Evolutionary conservation across 441 rosid species (phyloP).

Genomic region (Metrosideros polymorpha): DNA sequence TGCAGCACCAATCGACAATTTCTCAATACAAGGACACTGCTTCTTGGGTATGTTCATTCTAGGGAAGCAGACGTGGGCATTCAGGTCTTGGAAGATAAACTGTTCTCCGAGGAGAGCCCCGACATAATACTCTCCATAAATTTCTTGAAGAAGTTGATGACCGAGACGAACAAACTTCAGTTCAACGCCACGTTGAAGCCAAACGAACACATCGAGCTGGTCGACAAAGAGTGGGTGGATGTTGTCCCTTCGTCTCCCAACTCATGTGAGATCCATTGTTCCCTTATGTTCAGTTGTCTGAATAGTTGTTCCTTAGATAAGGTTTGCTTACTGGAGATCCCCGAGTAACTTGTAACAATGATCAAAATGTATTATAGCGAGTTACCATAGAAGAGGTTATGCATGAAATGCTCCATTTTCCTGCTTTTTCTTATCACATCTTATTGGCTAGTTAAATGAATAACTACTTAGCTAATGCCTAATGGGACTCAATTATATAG

Average conservation of each 20-base stretch:
- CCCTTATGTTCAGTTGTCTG: constrained; percentile 36
- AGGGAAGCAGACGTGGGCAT: constrained; percentile 49
- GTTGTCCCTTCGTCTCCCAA: constrained; percentile 46
- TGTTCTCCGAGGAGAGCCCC: constrained; percentile 19
- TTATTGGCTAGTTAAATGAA: not conserved
- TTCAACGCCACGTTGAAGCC: constrained; percentile 24
- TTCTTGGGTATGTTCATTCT: constrained; percentile 39
- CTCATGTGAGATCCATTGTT: constrained; percentile 45
- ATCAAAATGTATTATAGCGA: not conserved
- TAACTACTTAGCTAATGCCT: not conserved
- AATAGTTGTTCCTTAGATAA: constrained; percentile 36
- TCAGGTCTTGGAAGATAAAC: constrained; percentile 21
- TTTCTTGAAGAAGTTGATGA: constrained; percentile 29
- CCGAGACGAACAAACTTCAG: constrained; percentile 30
- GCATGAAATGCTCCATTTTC: not conserved
- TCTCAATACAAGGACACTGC: constrained; percentile 21
- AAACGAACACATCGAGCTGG: constrained; percentile 39
- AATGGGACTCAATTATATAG: no score
- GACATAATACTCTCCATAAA: constrained; percentile 40
- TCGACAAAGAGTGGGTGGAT: constrained; percentile 58
- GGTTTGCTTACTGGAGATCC: constrained; percentile 48
- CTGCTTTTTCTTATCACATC: not conserved
- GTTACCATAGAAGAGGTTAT: not conserved
- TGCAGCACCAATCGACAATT: constrained; percentile 15
- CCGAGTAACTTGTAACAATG: constrained; percentile 12